A percentile compares a stretch with the other conserved stretches of the same genome.
Conservation (phyloP, 2,329 filamentous ascomycete species). For the Plenodomus tracheiphilus region DNA sequence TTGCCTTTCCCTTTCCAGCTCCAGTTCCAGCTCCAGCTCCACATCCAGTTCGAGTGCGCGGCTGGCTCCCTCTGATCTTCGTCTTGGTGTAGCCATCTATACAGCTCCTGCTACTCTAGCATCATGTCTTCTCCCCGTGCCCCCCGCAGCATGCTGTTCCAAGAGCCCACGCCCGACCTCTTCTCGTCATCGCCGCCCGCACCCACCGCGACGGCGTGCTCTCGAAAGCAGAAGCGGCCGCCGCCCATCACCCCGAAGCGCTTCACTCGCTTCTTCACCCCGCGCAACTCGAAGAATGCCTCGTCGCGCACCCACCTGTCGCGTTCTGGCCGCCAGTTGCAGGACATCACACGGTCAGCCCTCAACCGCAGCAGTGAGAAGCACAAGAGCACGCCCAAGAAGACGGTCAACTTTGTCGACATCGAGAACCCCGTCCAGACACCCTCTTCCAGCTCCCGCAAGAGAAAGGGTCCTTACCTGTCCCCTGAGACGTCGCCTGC, state of each 20-base stretch:
- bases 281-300: conserved; percentile 42
- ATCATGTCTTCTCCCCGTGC: conserved; percentile 36
- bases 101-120: conserved; percentile 8
- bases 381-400: conserved; percentile 37
- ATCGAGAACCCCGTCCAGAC: conserved; percentile 34
- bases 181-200: conserved; percentile 45
- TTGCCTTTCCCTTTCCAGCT: no score
- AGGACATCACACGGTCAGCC: conserved; percentile 54
- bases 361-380: conserved; percentile 44
- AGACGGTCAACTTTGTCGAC: conserved; percentile 47
- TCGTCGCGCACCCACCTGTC: conserved; percentile 32
- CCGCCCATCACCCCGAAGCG: conserved; percentile 57
- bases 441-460: conserved; percentile 34
- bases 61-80: conserved; percentile 6
- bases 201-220: conserved; percentile 29
- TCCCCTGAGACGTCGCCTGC: conserved; percentile 47
- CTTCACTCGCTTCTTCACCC: conserved; percentile 57
- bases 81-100: no score
- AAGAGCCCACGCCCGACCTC: conserved; percentile 41
- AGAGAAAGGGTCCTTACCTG: conserved; percentile 45
- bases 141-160: conserved; percentile 23
- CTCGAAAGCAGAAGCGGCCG: conserved; percentile 49
- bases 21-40: no score
- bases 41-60: background rate
- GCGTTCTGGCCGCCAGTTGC: conserved; percentile 51